Conservation (phyloP, 352 stramenopile species). For the Phytophthora rubi region DNA sequence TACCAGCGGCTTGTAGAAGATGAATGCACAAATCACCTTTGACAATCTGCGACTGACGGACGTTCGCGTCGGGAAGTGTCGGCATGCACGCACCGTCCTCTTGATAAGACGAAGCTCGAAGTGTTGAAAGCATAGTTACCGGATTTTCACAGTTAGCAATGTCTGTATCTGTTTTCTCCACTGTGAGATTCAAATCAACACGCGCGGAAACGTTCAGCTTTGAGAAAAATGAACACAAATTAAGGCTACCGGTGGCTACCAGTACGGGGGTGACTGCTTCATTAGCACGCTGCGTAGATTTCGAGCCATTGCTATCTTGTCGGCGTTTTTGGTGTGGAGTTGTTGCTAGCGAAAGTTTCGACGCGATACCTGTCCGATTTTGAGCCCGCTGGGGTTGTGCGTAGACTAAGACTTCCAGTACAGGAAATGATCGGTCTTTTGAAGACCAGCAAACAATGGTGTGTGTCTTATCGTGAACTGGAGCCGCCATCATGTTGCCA, state of each 20-base stretch:
- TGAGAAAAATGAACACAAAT: slow-evolving; percentile 29
- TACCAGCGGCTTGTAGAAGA: slow-evolving; percentile 34
- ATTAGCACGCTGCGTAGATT: neutral
- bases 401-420: slow-evolving; percentile 31
- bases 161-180: neutral
- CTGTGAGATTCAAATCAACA: slow-evolving; percentile 3
- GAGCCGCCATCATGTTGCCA: neutral
- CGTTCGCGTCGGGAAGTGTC: neutral
- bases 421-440: slow-evolving; percentile 35
- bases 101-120: slow-evolving; percentile 17
- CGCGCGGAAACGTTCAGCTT: slow-evolving; percentile 18
- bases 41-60: neutral
- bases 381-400: slow-evolving; percentile 6
- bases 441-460: slow-evolving; percentile 24
- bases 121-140: neutral
- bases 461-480: slow-evolving; percentile 3
- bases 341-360: slow-evolving; percentile 13
- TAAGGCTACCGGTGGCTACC: slow-evolving; percentile 22
- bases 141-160: neutral
- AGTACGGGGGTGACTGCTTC: slow-evolving; percentile 7
- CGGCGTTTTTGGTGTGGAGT: slow-evolving; percentile 2
- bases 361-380: slow-evolving; percentile 6
- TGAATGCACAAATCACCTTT: slow-evolving; percentile 38
- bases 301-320: neutral
- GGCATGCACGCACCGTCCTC: neutral